Percentiles rank a stretch among this genome's conserved stretches.
Evolutionary conservation across 2,329 filamentous ascomycete genomes (phyloP).

Genomic region (Paracorniculantispora psalliotae): DNA sequence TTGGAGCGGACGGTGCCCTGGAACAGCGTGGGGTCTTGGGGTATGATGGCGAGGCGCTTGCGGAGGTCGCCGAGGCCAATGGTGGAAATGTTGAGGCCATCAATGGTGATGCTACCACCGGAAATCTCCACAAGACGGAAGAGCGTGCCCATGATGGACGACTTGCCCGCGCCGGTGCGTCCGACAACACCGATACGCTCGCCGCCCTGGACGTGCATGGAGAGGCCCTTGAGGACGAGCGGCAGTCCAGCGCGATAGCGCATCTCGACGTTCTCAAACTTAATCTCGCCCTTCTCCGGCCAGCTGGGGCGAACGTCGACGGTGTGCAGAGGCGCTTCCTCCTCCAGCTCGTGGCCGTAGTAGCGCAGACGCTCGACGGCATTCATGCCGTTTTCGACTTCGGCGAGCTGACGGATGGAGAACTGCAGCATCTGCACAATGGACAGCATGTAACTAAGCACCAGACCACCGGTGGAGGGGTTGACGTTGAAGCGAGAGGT

Average conservation of each 20-base stretch:
- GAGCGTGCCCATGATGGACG: slow-evolving; percentile 75
- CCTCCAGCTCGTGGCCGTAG: slow-evolving; percentile 80
- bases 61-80: slow-evolving; percentile 72
- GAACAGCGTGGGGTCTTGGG: slow-evolving; percentile 81
- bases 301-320: slow-evolving; percentile 67
- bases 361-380: slow-evolving; percentile 87
- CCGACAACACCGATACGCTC: slow-evolving; percentile 80
- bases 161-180: slow-evolving; percentile 78
- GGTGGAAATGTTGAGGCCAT: slow-evolving; percentile 64
- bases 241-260: slow-evolving; percentile 68
- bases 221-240: slow-evolving; percentile 65
- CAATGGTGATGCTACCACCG: slow-evolving; percentile 57
- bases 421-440: slow-evolving; percentile 97
- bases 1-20: slow-evolving; percentile 74
- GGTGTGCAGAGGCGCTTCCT: slow-evolving; percentile 81
- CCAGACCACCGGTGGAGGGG: slow-evolving; percentile 80
- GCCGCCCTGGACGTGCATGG: slow-evolving; percentile 67
- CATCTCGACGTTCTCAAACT: slow-evolving; percentile 73
- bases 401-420: slow-evolving; percentile 85
- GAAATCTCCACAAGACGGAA: slow-evolving; percentile 70
- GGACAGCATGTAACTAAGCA: slow-evolving; percentile 86
- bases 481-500: slow-evolving; percentile 82
- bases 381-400: slow-evolving; percentile 98
- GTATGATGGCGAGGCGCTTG: slow-evolving; percentile 74
- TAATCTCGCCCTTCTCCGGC: slow-evolving; percentile 81